Base-by-base conservation (phyloP, 805 yeast genomes). In the Yamadazyma philogaea region DNA sequence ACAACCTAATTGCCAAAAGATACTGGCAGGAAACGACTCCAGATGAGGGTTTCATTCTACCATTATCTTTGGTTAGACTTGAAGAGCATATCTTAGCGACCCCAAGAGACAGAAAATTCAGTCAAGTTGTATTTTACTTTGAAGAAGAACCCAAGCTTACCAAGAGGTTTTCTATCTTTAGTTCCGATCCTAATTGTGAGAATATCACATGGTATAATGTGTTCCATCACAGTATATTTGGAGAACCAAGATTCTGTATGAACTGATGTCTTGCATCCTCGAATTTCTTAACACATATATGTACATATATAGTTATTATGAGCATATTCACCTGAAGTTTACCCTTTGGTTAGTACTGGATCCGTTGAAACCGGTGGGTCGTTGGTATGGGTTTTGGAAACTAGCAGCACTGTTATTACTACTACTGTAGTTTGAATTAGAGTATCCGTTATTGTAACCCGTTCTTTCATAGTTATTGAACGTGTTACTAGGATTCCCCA, bases 141-240 rank as follows among this genome's bases (percentile, higher is more conserved):
- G 11, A 4, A 4, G 27, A n/a, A 16, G 20, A 15, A 11, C 22
- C 21, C 30, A 27, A 18, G 4, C 30, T 44, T 8, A 7, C 17
- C 19, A 49, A 49, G 30, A 30, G 53, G 18, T 46, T 46, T 26
- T 42, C 50, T 2, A 48, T 54, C 8, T 53, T 50, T 40, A 51
- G 56, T 30, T 38, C 44, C 18, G 57, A 57, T 1, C 53, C 52
- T 16, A 62, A 62, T 20, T 77, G 81, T 57, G 73, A 66, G 20
- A 70, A 70, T 3, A 67, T 77, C 8, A 76, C 79, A 0, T 77
- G 81, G 81, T 68, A 55, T 47, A 75, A 70, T 43, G 68, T 76
- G 0, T 71, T 78, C 46, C 78, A 68, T 47, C 74, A 73, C 43
- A 67, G 77, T 39, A 60, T 77, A 6, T 76, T 75, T 52, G 81